These are phyloP conservation scores for Sordariomycetes sp. DNA, from an alignment of 2,329 filamentous ascomycete genomes.

Conservation along the genomic window DNA sequence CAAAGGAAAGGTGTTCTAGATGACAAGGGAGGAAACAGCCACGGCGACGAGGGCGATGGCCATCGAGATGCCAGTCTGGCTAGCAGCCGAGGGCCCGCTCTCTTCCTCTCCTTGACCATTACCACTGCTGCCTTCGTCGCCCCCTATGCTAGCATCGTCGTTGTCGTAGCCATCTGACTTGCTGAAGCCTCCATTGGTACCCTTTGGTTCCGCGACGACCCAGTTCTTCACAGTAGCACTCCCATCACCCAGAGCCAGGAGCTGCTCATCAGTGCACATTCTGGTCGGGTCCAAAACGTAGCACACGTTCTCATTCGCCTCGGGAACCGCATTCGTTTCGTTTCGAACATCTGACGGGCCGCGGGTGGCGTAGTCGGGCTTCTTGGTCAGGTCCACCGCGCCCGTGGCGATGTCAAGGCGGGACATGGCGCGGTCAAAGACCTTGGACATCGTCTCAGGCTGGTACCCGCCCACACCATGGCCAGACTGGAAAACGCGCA, in stretches of 20 bases:
- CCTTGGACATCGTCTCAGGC: slow-evolving; percentile 40
- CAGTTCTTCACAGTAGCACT: slow-evolving; percentile 10
- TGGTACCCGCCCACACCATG: slow-evolving; percentile 52
- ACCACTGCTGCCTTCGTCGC: not conserved
- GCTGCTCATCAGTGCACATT: slow-evolving; percentile 27
- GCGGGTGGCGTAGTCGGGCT: slow-evolving; percentile 19
- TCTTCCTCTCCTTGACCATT: too few relatives aligned
- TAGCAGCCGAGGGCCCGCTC: too few relatives aligned
- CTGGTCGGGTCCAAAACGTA: slow-evolving; percentile 39
- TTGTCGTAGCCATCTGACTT: too few relatives aligned
- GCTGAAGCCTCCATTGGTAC: slow-evolving; percentile 1
- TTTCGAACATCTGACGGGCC: slow-evolving; percentile 41
- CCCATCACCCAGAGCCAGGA: slow-evolving; percentile 9
- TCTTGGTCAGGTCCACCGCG: slow-evolving; percentile 26
- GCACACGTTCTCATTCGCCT: slow-evolving; percentile 40
- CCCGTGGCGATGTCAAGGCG: slow-evolving; percentile 45
- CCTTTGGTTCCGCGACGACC: slow-evolving; percentile 5
- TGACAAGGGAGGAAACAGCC: too few relatives aligned
- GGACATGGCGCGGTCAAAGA: slow-evolving; percentile 48
- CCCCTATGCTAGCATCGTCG: not conserved
- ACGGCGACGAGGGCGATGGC: too few relatives aligned
- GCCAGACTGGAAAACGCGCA: slow-evolving; percentile 53
- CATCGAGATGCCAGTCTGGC: too few relatives aligned
- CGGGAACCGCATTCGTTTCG: slow-evolving; percentile 38
- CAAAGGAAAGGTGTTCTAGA: too few relatives aligned